A percentile compares a stretch with the other conserved stretches of the same genome.
phyloP scores from a whole-genome alignment of 2,329 filamentous ascomycete genomes.

The Pseudogymnoascus sp. region DNA sequence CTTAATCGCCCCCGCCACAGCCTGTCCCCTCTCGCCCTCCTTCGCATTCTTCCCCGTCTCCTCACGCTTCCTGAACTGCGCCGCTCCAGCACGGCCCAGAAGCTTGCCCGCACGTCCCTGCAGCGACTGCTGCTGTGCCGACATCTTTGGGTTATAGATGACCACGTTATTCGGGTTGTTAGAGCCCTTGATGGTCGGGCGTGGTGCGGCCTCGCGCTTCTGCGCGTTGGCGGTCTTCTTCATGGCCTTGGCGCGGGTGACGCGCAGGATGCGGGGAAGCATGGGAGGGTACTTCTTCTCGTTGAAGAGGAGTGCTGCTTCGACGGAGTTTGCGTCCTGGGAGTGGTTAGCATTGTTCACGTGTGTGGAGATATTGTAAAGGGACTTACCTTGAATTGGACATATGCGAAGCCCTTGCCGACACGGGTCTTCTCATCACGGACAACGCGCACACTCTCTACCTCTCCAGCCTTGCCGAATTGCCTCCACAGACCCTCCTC shows the following conservation, averaged over 20 bases:
- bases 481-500: conserved; percentile 89
- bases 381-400: conserved; percentile 69
- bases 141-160: conserved; percentile 60
- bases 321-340: conserved; percentile 75
- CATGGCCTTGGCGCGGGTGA: conserved; percentile 59
- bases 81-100: conserved; percentile 61
- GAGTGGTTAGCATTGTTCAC: conserved; percentile 16
- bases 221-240: conserved; percentile 30
- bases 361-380: neutral
- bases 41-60: conserved; percentile 16
- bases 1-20: conserved; percentile 15
- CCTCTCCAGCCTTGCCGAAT: conserved; percentile 67
- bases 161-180: conserved; percentile 16
- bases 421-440: conserved; percentile 85
- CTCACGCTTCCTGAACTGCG: conserved; percentile 25
- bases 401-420: conserved; percentile 94
- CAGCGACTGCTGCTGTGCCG: conserved; percentile 60
- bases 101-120: conserved; percentile 68
- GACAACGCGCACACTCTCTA: conserved; percentile 89
- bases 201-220: conserved; percentile 9
- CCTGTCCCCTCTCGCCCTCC: neutral
- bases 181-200: neutral
- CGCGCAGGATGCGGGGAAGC: conserved; percentile 80
- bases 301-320: conserved; percentile 79
- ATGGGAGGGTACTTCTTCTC: conserved; percentile 91